phyloP scores from a whole-genome alignment of 2,329 filamentous ascomycete species.

The Septoria linicola region DNA sequence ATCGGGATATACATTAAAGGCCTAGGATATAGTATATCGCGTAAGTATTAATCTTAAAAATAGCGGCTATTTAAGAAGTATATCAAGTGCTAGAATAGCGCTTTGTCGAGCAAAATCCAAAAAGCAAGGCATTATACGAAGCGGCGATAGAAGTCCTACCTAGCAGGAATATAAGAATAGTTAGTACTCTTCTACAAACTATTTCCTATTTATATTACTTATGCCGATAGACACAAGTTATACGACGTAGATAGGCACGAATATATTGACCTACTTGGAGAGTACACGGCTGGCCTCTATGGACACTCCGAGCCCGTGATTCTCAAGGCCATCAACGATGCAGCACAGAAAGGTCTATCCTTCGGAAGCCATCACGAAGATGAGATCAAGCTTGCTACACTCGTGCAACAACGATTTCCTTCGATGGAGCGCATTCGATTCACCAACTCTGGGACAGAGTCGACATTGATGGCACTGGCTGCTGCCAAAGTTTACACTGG shows the following conservation, averaged over 20 bases:
- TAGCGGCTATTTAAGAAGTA: slow-evolving; percentile 2
- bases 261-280: slow-evolving; percentile 62
- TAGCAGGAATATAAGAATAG: slow-evolving; percentile 42
- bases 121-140: slow-evolving; percentile 30
- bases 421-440: slow-evolving; percentile 58
- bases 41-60: neutral
- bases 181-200: slow-evolving; percentile 40
- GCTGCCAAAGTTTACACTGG: slow-evolving; percentile 52
- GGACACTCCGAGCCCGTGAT: slow-evolving; percentile 63
- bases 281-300: slow-evolving; percentile 65
- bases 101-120: slow-evolving; percentile 17
- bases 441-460: slow-evolving; percentile 66
- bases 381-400: slow-evolving; percentile 53
- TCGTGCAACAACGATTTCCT: slow-evolving; percentile 56
- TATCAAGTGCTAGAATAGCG: slow-evolving; percentile 1
- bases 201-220: slow-evolving; percentile 40
- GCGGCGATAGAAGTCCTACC: slow-evolving; percentile 37
- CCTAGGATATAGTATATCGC: no score
- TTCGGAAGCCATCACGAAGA: slow-evolving; percentile 54
- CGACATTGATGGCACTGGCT: slow-evolving; percentile 60
- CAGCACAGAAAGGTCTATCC: slow-evolving; percentile 53
- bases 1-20: no score
- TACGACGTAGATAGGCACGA: slow-evolving; percentile 34
- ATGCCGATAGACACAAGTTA: slow-evolving; percentile 33
- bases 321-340: slow-evolving; percentile 48